These are phyloP conservation scores for Aspergillus taichungensis DNA, from an alignment of 495 filamentous ascomycete genomes.

Conservation along the genomic window DNA sequence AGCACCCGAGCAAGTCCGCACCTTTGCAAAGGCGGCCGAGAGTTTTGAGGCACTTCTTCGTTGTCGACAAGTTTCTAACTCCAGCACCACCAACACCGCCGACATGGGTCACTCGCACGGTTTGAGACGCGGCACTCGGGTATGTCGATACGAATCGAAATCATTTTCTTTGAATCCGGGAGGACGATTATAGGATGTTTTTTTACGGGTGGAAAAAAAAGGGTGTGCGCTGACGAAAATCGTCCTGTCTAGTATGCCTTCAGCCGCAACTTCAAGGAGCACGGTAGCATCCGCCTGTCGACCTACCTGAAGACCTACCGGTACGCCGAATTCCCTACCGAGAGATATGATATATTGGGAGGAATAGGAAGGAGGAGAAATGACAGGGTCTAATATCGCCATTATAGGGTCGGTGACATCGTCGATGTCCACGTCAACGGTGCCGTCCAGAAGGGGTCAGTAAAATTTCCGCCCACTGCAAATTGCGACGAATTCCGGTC, in stretches of 20 bases:
- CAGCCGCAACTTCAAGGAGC: slow-evolving; percentile 84
- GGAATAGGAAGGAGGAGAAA: background rate
- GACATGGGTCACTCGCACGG: slow-evolving; percentile 94
- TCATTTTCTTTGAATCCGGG: slow-evolving; percentile 1
- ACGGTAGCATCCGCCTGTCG: slow-evolving; percentile 79
- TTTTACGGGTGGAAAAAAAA: too few relatives aligned
- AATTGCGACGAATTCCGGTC: slow-evolving; percentile 9
- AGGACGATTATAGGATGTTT: too few relatives aligned
- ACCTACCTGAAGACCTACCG: slow-evolving; percentile 90
- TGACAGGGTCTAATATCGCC: slow-evolving; percentile 18
- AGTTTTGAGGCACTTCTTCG: slow-evolving; percentile 17
- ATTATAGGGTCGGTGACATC: slow-evolving; percentile 83
- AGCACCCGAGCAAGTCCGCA: slow-evolving; percentile 16
- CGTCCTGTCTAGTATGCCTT: slow-evolving; percentile 65
- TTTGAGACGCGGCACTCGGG: slow-evolving; percentile 89
- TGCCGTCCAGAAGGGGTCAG: slow-evolving; percentile 96
- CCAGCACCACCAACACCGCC: slow-evolving; percentile 41
- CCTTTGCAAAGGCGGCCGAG: slow-evolving; percentile 18
- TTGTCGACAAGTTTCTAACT: slow-evolving; percentile 37
- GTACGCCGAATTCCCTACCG: slow-evolving; percentile 36
- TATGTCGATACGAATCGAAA: slow-evolving; percentile 31
- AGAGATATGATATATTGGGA: slow-evolving; percentile 4
- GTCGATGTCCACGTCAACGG: slow-evolving; percentile 95
- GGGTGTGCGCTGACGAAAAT: slow-evolving; percentile 23
- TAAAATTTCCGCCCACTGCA: slow-evolving; percentile 19